Conservation (phyloP, 805 yeast genomes). For the Metschnikowia colocasiae region DNA sequence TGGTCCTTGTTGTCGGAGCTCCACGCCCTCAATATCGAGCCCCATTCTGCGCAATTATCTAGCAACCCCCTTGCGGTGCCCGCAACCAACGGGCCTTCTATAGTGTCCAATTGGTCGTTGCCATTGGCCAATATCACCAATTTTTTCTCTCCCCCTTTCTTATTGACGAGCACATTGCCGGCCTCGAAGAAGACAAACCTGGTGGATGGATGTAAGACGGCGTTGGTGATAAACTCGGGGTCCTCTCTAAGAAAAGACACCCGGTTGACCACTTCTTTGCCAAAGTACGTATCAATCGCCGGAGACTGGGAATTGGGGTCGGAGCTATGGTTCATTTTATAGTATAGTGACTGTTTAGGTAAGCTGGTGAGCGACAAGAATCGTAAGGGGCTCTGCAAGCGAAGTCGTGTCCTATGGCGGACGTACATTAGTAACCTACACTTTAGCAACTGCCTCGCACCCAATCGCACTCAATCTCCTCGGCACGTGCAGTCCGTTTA, state of each 20-base stretch:
- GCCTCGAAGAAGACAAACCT: constrained; percentile 44
- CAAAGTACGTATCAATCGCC: constrained; percentile 31
- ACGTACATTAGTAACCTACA: constrained; percentile 1
- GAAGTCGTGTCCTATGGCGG: constrained; percentile 1
- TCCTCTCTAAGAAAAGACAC: constrained; percentile 62
- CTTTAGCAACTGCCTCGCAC: constrained; percentile 4
- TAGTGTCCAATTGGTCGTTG: constrained; percentile 27
- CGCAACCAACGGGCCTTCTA: constrained; percentile 14
- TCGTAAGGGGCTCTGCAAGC: neutral
- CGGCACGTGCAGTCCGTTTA: neutral
- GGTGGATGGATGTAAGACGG: constrained; percentile 44
- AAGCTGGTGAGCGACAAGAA: neutral
- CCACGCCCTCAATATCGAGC: constrained; percentile 20
- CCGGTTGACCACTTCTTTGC: constrained; percentile 56
- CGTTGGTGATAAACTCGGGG: constrained; percentile 44
- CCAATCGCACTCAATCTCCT: neutral
- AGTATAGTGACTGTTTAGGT: constrained; percentile 4
- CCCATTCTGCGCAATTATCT: constrained; percentile 14
- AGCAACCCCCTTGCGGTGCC: constrained; percentile 23
- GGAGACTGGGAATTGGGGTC: constrained; percentile 2
- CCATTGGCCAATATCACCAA: constrained; percentile 37
- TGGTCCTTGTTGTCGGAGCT: constrained; percentile 30
- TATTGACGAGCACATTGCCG: constrained; percentile 32
- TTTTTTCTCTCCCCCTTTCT: constrained; percentile 21
- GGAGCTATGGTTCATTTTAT: constrained; percentile 12